Conservation (phyloP, 768 basidiomycete genomes). For the Coprinellus micaceus region DNA sequence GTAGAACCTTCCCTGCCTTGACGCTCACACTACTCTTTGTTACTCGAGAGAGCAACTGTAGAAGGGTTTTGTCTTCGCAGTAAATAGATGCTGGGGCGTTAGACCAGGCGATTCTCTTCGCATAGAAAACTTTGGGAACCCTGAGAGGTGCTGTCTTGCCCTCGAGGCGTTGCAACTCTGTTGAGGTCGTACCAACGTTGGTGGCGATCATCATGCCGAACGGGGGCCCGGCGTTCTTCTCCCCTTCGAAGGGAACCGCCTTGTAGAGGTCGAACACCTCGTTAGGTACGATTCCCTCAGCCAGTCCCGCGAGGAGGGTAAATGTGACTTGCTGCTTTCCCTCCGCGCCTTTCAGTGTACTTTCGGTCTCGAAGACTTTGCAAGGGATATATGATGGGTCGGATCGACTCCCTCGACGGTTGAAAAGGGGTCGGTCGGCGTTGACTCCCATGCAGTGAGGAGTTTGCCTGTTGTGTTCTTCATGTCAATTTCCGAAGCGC, state of each 20-base stretch:
- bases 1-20: no score
- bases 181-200: conserved; percentile 20
- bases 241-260: conserved; percentile 18
- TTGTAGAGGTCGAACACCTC: conserved; percentile 22
- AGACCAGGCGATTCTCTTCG: conserved; percentile 15
- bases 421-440: conserved; percentile 28
- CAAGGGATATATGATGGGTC: conserved; percentile 26
- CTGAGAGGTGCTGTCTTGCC: neutral
- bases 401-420: conserved; percentile 22
- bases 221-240: conserved; percentile 18
- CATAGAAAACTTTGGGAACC: conserved; percentile 23
- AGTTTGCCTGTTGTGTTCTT: conserved; percentile 24
- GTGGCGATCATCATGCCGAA: conserved; percentile 20
- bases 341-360: neutral
- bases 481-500: neutral
- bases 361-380: conserved; percentile 9
- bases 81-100: conserved; percentile 18
- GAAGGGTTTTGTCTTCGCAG: conserved; percentile 23
- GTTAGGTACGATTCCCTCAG: conserved; percentile 27
- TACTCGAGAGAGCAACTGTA: conserved; percentile 15
- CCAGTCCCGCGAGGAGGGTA: conserved; percentile 25
- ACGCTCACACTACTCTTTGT: neutral
- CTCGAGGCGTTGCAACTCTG: conserved; percentile 12
- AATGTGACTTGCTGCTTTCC: conserved; percentile 3
- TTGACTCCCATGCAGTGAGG: conserved; percentile 32